A percentile compares a stretch with the other conserved stretches of the same genome.
phyloP scores from a whole-genome alignment of 2,329 filamentous ascomycete genomes.

The Pseudogymnoascus sp. region DNA sequence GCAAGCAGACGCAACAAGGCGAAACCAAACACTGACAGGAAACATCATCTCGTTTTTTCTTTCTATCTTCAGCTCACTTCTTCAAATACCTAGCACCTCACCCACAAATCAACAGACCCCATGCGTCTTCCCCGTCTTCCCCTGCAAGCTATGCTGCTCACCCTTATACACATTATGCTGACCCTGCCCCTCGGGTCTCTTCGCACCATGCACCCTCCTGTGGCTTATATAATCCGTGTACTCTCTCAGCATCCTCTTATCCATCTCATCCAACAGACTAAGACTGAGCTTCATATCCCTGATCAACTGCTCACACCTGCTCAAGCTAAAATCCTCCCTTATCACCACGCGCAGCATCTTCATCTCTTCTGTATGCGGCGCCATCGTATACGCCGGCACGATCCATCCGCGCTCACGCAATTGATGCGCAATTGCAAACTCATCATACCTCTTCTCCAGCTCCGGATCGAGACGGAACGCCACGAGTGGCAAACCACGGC shows the following conservation, averaged over 20 bases:
- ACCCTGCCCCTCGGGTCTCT: constrained; percentile 8
- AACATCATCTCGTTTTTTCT: neutral
- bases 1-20: neutral
- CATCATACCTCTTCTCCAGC: constrained; percentile 44
- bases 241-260: constrained; percentile 59
- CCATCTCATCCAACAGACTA: constrained; percentile 63
- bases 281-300: constrained; percentile 71
- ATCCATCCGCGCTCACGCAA: constrained; percentile 85
- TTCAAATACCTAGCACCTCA: neutral
- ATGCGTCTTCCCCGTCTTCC: constrained; percentile 85
- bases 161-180: constrained; percentile 46
- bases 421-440: constrained; percentile 75
- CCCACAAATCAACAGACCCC: constrained; percentile 55
- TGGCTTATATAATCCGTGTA: constrained; percentile 57
- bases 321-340: constrained; percentile 81
- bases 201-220: neutral
- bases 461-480: constrained; percentile 68
- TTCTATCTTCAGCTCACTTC: too few relatives aligned
- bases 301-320: constrained; percentile 71
- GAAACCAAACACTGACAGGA: neutral
- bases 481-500: constrained; percentile 77
- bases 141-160: constrained; percentile 81
- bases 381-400: constrained; percentile 95
- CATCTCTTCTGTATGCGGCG: constrained; percentile 70
- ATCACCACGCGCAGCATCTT: constrained; percentile 92